phyloP scores from a whole-genome alignment of 2,329 filamentous ascomycete species.

The Trichoderma asperellum region DNA sequence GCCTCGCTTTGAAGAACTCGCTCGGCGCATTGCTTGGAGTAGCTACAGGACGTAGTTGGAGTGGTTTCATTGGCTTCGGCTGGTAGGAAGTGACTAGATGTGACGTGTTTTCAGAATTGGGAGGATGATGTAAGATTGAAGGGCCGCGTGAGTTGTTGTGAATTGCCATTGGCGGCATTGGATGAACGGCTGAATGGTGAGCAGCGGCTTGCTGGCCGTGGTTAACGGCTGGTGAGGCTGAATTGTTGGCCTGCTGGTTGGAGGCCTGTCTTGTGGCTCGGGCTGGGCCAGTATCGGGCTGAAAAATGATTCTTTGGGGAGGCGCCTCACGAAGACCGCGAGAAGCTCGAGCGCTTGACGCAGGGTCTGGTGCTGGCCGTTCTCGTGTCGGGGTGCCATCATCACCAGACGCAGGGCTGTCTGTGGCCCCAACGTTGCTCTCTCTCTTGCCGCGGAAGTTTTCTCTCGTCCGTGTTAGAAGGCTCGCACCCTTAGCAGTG shows the following conservation, averaged over 20 bases:
- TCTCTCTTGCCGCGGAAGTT: slow-evolving; percentile 65
- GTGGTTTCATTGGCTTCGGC: slow-evolving; percentile 62
- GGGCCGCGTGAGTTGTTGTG: slow-evolving; percentile 47
- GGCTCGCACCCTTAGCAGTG: slow-evolving; percentile 79
- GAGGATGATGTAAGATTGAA: slow-evolving; percentile 55
- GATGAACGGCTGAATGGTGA: slow-evolving; percentile 42
- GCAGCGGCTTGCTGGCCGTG: slow-evolving; percentile 35
- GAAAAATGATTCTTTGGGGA: slow-evolving; percentile 80
- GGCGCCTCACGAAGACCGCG: slow-evolving; percentile 79
- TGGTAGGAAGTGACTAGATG: slow-evolving; percentile 70
- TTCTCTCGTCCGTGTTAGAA: slow-evolving; percentile 78
- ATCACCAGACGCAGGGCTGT: slow-evolving; percentile 63
- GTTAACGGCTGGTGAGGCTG: slow-evolving; percentile 37
- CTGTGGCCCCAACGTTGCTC: slow-evolving; percentile 55
- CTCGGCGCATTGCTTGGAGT: slow-evolving; percentile 75
- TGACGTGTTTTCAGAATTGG: slow-evolving; percentile 60
- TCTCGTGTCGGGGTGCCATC: slow-evolving; percentile 63
- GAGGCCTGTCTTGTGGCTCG: slow-evolving; percentile 65
- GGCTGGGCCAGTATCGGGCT: slow-evolving; percentile 72
- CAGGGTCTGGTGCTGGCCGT: slow-evolving; percentile 53
- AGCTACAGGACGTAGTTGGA: slow-evolving; percentile 72
- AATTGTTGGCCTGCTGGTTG: slow-evolving; percentile 44
- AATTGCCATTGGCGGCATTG: slow-evolving; percentile 37
- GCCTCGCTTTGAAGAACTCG: slow-evolving; percentile 57
- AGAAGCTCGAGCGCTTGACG: slow-evolving; percentile 61